Evolutionary conservation across 257 asterid genomes (phyloP), one percentile per base, ranked within the genome.

Genomic region (Lantana camara): DNA sequence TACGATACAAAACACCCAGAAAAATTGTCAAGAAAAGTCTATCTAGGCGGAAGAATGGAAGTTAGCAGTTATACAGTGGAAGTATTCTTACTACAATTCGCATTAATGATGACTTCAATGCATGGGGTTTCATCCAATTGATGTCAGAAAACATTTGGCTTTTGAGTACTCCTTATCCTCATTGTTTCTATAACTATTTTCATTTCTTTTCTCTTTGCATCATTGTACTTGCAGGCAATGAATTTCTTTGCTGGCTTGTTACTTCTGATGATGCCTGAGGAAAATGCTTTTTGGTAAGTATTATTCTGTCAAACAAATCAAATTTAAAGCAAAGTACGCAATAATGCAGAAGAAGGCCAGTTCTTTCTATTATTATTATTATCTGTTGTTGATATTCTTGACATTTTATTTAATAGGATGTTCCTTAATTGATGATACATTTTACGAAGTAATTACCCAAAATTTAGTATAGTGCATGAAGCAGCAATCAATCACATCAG

Each of bases 231-330:
- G 64, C 94, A 91, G 98, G 98, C 95, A 19, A 91, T 91, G 98
- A 88, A 91, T 73, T 91, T 88, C 66, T 91, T 88, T 77, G 98
- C 96, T 70, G 98, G 98, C 68, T 73, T 91, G 64, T 78, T 91
- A 72, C 86, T 91, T 75, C 91, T 88, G 68, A 88, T 91, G 94
- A 86, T 91, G 98, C 96, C 98, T 0, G 98, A 91, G 75, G 98
- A 91, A 82, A 91, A 91, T 78, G 96, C 98, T 35, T 91, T 91
- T 77, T 91, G 98, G 98, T 91, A 76, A 76, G 90, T 77, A 68
- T 66, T 24, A 8, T 23, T 42, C 10, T 27, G n/a, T 40, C 17
- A 41, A 40, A 27, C 38, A 44, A 44, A 5, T 23, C 51, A 38
- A 38, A 58, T 0, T 7, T 29, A 41, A 38, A 60, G 41, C 54